Evolutionary conservation across 2,329 filamentous ascomycete species (phyloP).

Genomic region (Nemania abortiva): DNA sequence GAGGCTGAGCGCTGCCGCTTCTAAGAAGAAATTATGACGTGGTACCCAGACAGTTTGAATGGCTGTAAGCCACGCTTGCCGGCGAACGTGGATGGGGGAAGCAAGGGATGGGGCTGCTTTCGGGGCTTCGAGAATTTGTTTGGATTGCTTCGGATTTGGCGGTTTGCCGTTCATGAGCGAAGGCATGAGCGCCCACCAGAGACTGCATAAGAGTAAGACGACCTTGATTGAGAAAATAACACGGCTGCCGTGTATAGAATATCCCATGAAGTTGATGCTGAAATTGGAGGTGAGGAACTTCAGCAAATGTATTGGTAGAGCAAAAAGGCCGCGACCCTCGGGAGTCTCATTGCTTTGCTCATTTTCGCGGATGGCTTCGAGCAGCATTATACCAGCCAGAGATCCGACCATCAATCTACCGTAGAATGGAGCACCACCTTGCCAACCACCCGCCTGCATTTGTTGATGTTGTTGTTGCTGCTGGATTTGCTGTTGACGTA

Average conservation of each 20-base stretch:
- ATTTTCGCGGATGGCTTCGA: conserved; percentile 80
- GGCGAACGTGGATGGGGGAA: conserved; percentile 85
- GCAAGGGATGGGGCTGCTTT: conserved; percentile 76
- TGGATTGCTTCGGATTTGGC: conserved; percentile 61
- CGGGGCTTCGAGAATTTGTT: conserved; percentile 55
- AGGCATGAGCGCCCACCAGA: conserved; percentile 68
- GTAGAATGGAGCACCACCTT: conserved; percentile 66
- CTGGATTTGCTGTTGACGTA: conserved; percentile 69
- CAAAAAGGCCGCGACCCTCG: conserved; percentile 74
- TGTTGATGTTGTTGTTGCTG: conserved; percentile 63
- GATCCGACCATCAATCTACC: conserved; percentile 93
- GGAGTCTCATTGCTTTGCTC: conserved; percentile 73
- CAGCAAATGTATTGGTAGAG: conserved; percentile 71
- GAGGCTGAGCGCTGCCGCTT: conserved; percentile 81
- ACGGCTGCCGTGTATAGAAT: conserved; percentile 60
- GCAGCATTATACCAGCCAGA: conserved; percentile 89
- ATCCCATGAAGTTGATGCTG: conserved; percentile 66
- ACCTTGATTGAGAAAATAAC: conserved; percentile 66
- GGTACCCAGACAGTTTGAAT: conserved; percentile 94
- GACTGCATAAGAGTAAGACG: conserved; percentile 63
- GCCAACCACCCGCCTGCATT: conserved; percentile 66
- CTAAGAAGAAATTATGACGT: conserved; percentile 85
- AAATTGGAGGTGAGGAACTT: conserved; percentile 60
- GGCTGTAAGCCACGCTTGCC: conserved; percentile 91
- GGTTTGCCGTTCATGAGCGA: conserved; percentile 67